Evolutionary conservation across 2,329 filamentous ascomycete species (phyloP).

Genomic region (Samsoniella hepiali): DNA sequence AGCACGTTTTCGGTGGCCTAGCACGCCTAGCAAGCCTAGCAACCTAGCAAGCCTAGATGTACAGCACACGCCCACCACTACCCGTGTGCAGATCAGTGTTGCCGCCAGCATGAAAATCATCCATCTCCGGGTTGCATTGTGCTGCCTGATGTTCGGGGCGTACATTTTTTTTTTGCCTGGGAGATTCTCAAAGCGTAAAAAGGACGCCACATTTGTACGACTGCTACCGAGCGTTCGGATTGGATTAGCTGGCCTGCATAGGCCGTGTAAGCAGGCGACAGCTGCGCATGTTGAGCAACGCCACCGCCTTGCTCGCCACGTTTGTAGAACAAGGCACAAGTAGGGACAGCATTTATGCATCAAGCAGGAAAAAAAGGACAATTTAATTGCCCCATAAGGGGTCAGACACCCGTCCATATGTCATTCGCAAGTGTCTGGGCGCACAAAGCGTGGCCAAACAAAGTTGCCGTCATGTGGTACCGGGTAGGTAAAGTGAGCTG

Average conservation of each 20-base stretch:
- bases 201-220: constrained; percentile 2
- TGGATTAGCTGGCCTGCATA: background rate
- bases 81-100: background rate
- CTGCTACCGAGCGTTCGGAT: constrained; percentile 6
- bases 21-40: background rate
- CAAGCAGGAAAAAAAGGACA: background rate
- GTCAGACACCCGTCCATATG: background rate
- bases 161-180: background rate
- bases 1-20: constrained; percentile 13
- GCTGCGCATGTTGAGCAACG: constrained; percentile 5
- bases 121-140: background rate
- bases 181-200: background rate
- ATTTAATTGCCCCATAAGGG: background rate
- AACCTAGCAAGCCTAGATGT: background rate
- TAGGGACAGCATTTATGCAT: background rate
- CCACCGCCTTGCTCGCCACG: constrained; percentile 3
- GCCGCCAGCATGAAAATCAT: background rate
- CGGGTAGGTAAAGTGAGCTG: constrained; percentile 11
- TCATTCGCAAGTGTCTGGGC: background rate
- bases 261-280: background rate
- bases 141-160: background rate
- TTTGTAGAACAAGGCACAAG: background rate
- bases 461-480: constrained; percentile 11
- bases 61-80: constrained; percentile 13
- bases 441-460: background rate